phyloP scores from a whole-genome alignment of 2,329 filamentous ascomycete species.

The Xylaria digitata region DNA sequence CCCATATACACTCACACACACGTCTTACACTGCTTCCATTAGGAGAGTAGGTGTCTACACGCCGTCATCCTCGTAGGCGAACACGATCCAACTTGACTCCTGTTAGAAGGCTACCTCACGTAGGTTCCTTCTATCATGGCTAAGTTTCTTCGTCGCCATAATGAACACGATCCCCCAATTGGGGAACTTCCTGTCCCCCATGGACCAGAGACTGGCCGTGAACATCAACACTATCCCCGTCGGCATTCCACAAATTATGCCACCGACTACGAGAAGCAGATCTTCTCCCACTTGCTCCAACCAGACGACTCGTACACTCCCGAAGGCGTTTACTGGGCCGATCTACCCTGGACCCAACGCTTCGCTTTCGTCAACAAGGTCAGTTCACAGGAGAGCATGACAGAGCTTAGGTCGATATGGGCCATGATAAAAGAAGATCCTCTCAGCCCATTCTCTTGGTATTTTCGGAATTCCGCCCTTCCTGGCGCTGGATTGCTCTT shows the following conservation, averaged over 20 bases:
- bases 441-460: conserved; percentile 83
- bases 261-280: conserved; percentile 64
- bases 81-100: conserved; percentile 15
- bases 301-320: conserved; percentile 89
- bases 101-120: not conserved
- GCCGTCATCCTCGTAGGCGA: conserved; percentile 13
- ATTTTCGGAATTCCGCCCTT: conserved; percentile 90
- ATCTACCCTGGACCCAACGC: conserved; percentile 77
- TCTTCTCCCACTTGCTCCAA: conserved; percentile 83
- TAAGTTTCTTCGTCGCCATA: conserved; percentile 53
- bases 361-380: conserved; percentile 80
- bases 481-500: conserved; percentile 92
- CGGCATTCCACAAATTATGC: conserved; percentile 53
- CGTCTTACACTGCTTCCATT: conserved; percentile 3
- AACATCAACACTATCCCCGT: conserved; percentile 60
- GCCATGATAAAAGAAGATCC: conserved; percentile 88
- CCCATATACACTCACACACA: not conserved
- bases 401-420: conserved; percentile 76
- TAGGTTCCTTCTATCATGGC: conserved; percentile 48
- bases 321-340: conserved; percentile 92
- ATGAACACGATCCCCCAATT: conserved; percentile 56
- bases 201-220: conserved; percentile 61
- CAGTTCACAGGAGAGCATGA: conserved; percentile 74
- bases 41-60: conserved; percentile 21
- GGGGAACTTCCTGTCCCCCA: conserved; percentile 69